phyloP scores from a whole-genome alignment of 2,329 filamentous ascomycete genomes.

The Metarhizium robertsii region DNA sequence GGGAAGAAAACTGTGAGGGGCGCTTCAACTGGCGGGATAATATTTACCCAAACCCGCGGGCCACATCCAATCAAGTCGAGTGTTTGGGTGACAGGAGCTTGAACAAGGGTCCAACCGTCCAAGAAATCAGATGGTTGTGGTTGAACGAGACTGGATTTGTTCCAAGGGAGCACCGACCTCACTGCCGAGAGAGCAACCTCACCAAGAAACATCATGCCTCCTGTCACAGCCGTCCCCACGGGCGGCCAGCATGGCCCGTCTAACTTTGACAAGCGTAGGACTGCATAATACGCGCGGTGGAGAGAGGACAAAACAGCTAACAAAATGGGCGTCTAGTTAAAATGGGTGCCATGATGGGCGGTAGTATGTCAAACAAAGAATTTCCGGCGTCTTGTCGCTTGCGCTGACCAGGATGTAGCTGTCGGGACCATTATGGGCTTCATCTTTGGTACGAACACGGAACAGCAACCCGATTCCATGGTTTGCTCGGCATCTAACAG shows the following conservation, averaged over 20 bases:
- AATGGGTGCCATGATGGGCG: conserved; percentile 98
- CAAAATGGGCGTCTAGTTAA: conserved; percentile 37
- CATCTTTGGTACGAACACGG: conserved; percentile 66
- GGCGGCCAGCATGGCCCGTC: conserved; percentile 38
- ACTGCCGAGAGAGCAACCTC: background rate
- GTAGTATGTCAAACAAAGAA: conserved; percentile 59
- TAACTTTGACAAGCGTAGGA: conserved; percentile 45
- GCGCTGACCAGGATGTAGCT: conserved; percentile 45
- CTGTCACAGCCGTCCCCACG: conserved; percentile 27
- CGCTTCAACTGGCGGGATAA: conserved; percentile 14
- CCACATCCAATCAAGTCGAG: conserved; percentile 17
- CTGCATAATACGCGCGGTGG: background rate
- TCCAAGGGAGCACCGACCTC: background rate
- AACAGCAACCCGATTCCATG: background rate
- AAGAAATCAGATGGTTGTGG: background rate
- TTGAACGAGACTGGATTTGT: background rate
- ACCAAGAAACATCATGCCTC: conserved; percentile 25
- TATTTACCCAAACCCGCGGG: conserved; percentile 13
- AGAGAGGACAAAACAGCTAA: background rate
- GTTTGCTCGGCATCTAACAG: background rate
- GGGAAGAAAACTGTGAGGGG: conserved; percentile 16
- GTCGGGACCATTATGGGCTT: conserved; percentile 96
- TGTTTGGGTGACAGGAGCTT: background rate
- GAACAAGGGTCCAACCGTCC: background rate
- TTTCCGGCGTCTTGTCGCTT: background rate